Conservation (phyloP, 1,284 basidiomycete genomes). For the Cystobasidium sp. region DNA sequence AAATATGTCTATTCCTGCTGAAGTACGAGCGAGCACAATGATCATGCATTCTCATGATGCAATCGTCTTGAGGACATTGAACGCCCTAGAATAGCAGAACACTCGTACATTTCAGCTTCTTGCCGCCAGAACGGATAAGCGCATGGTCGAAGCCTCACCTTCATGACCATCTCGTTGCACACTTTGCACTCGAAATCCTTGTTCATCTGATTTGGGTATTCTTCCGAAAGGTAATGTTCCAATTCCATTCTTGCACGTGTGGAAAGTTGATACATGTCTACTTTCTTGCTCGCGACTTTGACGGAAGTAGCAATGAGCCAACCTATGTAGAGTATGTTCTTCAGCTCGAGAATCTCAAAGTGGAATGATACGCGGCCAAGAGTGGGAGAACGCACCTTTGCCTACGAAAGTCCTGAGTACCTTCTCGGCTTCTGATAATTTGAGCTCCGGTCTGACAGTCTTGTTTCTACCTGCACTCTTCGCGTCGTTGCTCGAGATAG, state of each 20-base stretch:
- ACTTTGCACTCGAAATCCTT: conserved; percentile 64
- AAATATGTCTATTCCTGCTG: conserved; percentile 44
- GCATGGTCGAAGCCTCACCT: conserved; percentile 21
- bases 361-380: conserved; percentile 61
- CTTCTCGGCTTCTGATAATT: conserved; percentile 72
- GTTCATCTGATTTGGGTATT: conserved; percentile 67
- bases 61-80: conserved; percentile 67
- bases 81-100: conserved; percentile 60
- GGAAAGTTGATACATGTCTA: conserved; percentile 68
- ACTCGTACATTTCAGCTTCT: no score
- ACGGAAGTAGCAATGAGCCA: conserved; percentile 47
- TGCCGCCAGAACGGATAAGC: no score
- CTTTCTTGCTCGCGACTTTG: conserved; percentile 61
- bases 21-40: conserved; percentile 67
- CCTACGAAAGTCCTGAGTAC: conserved; percentile 78
- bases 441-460: conserved; percentile 65
- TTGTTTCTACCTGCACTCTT: conserved; percentile 69
- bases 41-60: conserved; percentile 68
- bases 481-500: conserved; percentile 74
- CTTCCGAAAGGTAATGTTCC: conserved; percentile 70
- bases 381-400: conserved; percentile 75
- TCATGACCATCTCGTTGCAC: conserved; percentile 68
- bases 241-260: conserved; percentile 76
- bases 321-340: conserved; percentile 38
- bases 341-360: not conserved